A percentile compares a stretch with the other conserved stretches of the same genome.
Conservation (phyloP, 2,329 filamentous ascomycete genomes). For the Gnomoniopsis sp. region DNA sequence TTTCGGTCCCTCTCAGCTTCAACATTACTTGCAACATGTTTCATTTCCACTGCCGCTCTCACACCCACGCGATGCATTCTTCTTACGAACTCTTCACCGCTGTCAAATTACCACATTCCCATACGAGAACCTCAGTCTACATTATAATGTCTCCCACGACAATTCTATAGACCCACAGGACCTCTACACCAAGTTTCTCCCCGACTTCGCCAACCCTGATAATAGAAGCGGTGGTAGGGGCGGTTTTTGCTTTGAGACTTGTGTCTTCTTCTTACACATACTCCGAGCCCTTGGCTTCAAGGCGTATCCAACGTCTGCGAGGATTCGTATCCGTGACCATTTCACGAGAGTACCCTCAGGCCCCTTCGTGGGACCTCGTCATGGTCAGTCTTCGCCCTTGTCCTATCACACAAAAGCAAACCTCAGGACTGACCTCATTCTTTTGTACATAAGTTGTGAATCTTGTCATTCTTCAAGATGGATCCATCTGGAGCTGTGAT, state of each 20-base stretch:
- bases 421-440: neutral
- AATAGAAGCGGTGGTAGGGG: constrained; percentile 37
- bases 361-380: constrained; percentile 40
- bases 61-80: constrained; percentile 26
- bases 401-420: neutral
- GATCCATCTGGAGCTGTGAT: constrained; percentile 52
- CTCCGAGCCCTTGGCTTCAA: constrained; percentile 25
- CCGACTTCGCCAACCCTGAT: constrained; percentile 14
- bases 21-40: constrained; percentile 11
- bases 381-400: constrained; percentile 28
- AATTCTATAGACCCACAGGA: constrained; percentile 42
- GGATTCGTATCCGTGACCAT: constrained; percentile 38
- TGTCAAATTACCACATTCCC: constrained; percentile 49
- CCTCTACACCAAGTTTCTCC: constrained; percentile 48
- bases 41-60: constrained; percentile 10
- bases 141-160: constrained; percentile 41
- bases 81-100: constrained; percentile 37
- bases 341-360: constrained; percentile 33
- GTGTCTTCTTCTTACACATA: constrained; percentile 44
- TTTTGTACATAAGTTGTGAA: constrained; percentile 51
- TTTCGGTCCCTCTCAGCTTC: constrained; percentile 9
- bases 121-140: constrained; percentile 54
- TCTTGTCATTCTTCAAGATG: constrained; percentile 50
- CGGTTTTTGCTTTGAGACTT: constrained; percentile 60
- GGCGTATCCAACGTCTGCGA: constrained; percentile 44